These are phyloP conservation scores for Plectosphaerella sp. DNA, from an alignment of 2,329 filamentous ascomycete genomes.

Conservation along the genomic window DNA sequence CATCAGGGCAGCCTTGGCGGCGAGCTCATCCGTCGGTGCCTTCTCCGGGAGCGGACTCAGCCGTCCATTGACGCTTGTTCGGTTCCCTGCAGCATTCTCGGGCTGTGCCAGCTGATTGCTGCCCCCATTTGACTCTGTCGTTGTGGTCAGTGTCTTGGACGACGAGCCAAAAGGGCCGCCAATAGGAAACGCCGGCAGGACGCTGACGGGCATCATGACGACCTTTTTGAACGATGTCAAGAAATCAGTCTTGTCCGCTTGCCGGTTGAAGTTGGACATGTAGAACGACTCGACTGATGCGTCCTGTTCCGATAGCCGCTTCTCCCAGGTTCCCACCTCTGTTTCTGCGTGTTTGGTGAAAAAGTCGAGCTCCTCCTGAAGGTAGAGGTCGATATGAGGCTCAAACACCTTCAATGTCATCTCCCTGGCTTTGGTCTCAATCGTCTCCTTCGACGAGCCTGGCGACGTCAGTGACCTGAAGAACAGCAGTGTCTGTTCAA, in stretches of 20 bases:
- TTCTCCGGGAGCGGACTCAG: conserved; percentile 48
- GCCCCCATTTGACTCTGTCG: conserved; percentile 17
- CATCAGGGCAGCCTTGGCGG: conserved; percentile 97
- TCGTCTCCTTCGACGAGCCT: conserved; percentile 54
- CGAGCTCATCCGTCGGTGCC: conserved; percentile 83
- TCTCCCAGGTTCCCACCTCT: conserved; percentile 83
- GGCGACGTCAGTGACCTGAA: conserved; percentile 66
- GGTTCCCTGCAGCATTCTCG: not conserved
- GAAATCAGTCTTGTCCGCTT: conserved; percentile 95
- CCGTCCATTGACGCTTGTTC: conserved; percentile 29
- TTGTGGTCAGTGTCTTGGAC: conserved; percentile 23
- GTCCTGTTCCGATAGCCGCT: conserved; percentile 85
- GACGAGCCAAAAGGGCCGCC: conserved; percentile 49
- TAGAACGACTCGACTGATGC: conserved; percentile 88
- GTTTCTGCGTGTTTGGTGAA: conserved; percentile 74
- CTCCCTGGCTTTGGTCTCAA: conserved; percentile 60
- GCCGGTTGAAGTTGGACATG: conserved; percentile 91
- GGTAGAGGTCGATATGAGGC: conserved; percentile 87
- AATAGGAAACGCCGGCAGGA: conserved; percentile 65
- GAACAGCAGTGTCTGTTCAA: conserved; percentile 80
- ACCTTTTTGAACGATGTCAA: conserved; percentile 96
- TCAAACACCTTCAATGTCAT: conserved; percentile 75
- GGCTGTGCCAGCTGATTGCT: conserved; percentile 23
- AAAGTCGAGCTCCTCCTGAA: conserved; percentile 84
- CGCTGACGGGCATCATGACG: conserved; percentile 97